Evolutionary conservation across 768 basidiomycete genomes (phyloP).

Genomic region (Lactarius quietus): DNA sequence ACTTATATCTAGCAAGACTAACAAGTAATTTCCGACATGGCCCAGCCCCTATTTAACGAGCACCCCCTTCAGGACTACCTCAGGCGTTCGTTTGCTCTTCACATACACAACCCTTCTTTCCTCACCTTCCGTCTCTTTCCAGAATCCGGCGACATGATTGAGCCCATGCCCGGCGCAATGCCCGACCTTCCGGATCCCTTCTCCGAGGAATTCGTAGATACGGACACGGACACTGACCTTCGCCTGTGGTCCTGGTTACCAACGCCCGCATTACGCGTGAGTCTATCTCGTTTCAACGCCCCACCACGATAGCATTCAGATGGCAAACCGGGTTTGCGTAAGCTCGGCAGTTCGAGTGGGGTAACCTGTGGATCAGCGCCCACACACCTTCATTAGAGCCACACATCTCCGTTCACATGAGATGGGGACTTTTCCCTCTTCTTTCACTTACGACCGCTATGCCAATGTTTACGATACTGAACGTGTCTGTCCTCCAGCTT

Average conservation of each 20-base stretch:
- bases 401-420: neutral
- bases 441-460: neutral
- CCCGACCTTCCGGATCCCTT: constrained; percentile 10
- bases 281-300: neutral
- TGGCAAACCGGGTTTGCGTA: constrained; percentile 17
- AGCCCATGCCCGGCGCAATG: constrained; percentile 26
- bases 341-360: neutral
- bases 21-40: constrained; percentile 17
- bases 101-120: neutral
- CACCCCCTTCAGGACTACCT: constrained; percentile 26
- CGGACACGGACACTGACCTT: constrained; percentile 13
- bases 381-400: neutral
- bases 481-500: constrained; percentile 15
- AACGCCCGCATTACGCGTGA: constrained; percentile 4
- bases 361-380: neutral
- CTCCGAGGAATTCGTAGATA: constrained; percentile 10
- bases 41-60: constrained; percentile 25
- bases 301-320: neutral
- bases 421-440: neutral
- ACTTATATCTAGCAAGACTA: constrained; percentile 9
- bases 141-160: constrained; percentile 26
- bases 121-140: neutral
- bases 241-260: constrained; percentile 21
- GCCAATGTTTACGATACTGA: constrained; percentile 3
- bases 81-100: constrained; percentile 18